phyloP scores from a whole-genome alignment of 257 asterid genomes.

The Ilex aquifolium region DNA sequence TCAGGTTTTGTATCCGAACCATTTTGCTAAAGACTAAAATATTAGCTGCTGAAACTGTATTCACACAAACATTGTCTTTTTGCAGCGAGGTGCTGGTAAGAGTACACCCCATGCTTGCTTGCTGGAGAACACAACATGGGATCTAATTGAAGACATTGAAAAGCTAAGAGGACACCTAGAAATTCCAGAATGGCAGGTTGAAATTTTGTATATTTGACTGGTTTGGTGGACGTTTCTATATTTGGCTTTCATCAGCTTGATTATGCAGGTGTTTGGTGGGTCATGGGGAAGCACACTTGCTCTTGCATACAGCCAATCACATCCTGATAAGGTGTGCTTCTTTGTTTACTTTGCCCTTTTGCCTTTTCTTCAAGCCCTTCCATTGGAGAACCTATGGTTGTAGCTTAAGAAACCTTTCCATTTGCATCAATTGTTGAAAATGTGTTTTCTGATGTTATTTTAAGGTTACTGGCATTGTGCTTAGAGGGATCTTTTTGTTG shows the following conservation, averaged over 20 bases:
- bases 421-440: not conserved
- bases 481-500: conserved; percentile 87
- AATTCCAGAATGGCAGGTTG: conserved; percentile 94
- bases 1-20: conserved; percentile 51
- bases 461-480: conserved; percentile 86
- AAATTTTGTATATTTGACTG: not conserved
- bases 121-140: conserved; percentile 90
- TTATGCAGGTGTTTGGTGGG: conserved; percentile 91
- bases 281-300: conserved; percentile 99
- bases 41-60: conserved; percentile 6
- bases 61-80: conserved; percentile 13
- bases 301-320: conserved; percentile 80
- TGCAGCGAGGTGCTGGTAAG: conserved; percentile 89
- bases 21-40: conserved; percentile 15
- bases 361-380: not conserved
- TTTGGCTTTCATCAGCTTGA: conserved; percentile 19
- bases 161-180: conserved; percentile 71
- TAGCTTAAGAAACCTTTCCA: not conserved
- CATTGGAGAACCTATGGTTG: not conserved
- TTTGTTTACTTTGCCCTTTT: conserved; percentile 14
- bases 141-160: conserved; percentile 81
- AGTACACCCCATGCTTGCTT: conserved; percentile 94
- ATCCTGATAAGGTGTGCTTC: conserved; percentile 73
- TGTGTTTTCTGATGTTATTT: conserved; percentile 5
- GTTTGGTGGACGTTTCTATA: conserved; percentile 11